Evolutionary conservation across 257 asterid species (phyloP).

Genomic region (Nicotiana tomentosiformis): DNA sequence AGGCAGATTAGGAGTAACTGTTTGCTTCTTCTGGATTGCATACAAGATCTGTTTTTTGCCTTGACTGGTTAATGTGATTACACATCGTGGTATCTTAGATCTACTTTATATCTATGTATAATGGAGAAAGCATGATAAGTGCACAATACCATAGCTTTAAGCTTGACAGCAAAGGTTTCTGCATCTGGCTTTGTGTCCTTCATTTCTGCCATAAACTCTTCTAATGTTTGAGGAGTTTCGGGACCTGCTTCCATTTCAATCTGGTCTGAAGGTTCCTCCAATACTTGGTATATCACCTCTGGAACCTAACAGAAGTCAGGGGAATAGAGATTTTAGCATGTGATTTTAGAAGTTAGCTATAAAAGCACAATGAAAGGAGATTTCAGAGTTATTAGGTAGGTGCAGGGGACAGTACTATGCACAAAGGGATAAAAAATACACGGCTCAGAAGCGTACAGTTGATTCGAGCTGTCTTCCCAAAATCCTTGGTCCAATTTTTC

Average conservation of each 20-base stretch:
- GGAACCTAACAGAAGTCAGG: slow-evolving; percentile 54
- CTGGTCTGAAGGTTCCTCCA: slow-evolving; percentile 50
- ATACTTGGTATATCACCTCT: slow-evolving; percentile 73
- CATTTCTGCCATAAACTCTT: slow-evolving; percentile 58
- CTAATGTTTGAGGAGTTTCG: slow-evolving; percentile 51
- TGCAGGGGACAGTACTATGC: not conserved
- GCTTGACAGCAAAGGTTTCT: slow-evolving; percentile 66
- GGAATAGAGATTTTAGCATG: not conserved
- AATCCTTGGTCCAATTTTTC: slow-evolving; percentile 60
- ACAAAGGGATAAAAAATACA: not conserved
- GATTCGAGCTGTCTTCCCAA: slow-evolving; percentile 54
- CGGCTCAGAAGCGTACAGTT: slow-evolving; percentile 28
- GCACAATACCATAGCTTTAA: slow-evolving; percentile 64
- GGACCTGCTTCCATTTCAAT: slow-evolving; percentile 26
- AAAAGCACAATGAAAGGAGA: not conserved
- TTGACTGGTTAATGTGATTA: too few relatives aligned
- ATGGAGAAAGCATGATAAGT: not conserved
- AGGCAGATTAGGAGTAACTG: not conserved
- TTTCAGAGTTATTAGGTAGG: not conserved
- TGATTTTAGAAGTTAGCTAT: not conserved
- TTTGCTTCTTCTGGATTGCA: too few relatives aligned
- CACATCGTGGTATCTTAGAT: not conserved
- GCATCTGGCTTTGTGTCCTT: slow-evolving; percentile 57
- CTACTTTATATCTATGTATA: not conserved
- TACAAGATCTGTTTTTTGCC: too few relatives aligned